Evolutionary conservation across 352 stramenopile species (phyloP).

Genomic region (Globisporangium spinosum): DNA sequence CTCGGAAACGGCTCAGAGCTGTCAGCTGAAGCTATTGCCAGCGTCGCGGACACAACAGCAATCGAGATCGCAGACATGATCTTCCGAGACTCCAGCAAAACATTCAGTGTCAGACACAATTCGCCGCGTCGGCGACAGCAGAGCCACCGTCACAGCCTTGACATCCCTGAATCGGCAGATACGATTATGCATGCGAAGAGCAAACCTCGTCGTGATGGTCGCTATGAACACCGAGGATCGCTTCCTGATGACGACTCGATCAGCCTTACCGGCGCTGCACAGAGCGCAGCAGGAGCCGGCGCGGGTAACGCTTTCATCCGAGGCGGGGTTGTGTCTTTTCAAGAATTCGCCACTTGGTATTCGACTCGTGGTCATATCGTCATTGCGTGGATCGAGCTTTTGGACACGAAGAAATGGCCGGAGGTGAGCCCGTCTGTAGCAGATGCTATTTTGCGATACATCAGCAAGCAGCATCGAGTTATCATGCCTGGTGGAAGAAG

Average conservation of each 20-base stretch:
- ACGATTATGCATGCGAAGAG: constrained; percentile 32
- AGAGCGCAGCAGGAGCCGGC: constrained; percentile 48
- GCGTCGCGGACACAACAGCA: constrained; percentile 72
- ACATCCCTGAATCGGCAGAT: constrained; percentile 45
- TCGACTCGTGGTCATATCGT: constrained; percentile 73
- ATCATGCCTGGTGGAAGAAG: constrained; percentile 22
- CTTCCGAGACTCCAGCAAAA: constrained; percentile 83
- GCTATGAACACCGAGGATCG: constrained; percentile 71
- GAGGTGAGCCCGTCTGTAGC: constrained; percentile 54
- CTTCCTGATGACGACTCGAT: constrained; percentile 57
- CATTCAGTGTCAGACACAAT: constrained; percentile 48
- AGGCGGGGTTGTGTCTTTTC: constrained; percentile 75
- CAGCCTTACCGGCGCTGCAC: constrained; percentile 48
- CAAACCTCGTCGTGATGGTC: constrained; percentile 26
- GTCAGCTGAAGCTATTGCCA: constrained; percentile 77
- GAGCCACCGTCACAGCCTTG: constrained; percentile 54
- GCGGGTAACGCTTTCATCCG: constrained; percentile 67
- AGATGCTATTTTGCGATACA: constrained; percentile 74
- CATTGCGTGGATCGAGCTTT: constrained; percentile 84
- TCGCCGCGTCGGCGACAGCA: constrained; percentile 26
- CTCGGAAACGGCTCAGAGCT: constrained; percentile 88
- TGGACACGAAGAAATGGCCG: constrained; percentile 84
- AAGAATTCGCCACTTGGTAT: constrained; percentile 87
- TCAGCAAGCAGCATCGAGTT: constrained; percentile 64
- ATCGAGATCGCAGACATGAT: constrained; percentile 82